These are phyloP conservation scores for Beauveria asiatica DNA, from an alignment of 2,329 filamentous ascomycete genomes.

Conservation along the genomic window DNA sequence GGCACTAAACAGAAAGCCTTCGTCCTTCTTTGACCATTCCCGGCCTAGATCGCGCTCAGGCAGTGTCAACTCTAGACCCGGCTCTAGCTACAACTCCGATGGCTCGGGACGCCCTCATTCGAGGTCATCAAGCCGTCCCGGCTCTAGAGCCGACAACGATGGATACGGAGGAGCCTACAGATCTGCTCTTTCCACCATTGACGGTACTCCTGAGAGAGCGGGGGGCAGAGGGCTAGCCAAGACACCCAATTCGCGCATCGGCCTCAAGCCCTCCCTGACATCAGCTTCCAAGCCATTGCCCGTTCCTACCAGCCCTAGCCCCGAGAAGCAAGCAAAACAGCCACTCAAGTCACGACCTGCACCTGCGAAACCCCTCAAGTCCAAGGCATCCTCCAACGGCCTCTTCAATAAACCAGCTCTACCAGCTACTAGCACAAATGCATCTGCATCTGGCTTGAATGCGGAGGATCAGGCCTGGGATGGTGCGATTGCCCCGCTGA, in stretches of 20 bases:
- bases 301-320: constrained; percentile 28
- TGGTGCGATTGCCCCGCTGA: constrained; percentile 20
- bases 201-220: constrained; percentile 34
- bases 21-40: constrained; percentile 64
- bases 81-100: constrained; percentile 55
- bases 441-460: constrained; percentile 14
- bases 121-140: constrained; percentile 44
- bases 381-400: constrained; percentile 44
- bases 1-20: constrained; percentile 54
- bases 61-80: constrained; percentile 39
- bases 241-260: constrained; percentile 19
- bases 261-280: constrained; percentile 17
- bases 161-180: constrained; percentile 37
- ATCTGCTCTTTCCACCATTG: constrained; percentile 33
- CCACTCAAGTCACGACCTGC: constrained; percentile 33
- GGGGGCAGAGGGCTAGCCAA: constrained; percentile 16
- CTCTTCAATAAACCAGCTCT: constrained; percentile 48
- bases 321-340: constrained; percentile 25
- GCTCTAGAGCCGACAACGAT: constrained; percentile 44
- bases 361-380: constrained; percentile 37
- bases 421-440: constrained; percentile 24
- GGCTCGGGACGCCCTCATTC: constrained; percentile 44
- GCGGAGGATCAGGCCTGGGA: constrained; percentile 19
- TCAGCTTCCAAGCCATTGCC: constrained; percentile 18
- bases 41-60: constrained; percentile 43